Percentiles rank a stretch among this genome's conserved stretches.
These are phyloP conservation scores for Hericium erinaceus DNA, from an alignment of 768 basidiomycete species.

Conservation along the genomic window DNA sequence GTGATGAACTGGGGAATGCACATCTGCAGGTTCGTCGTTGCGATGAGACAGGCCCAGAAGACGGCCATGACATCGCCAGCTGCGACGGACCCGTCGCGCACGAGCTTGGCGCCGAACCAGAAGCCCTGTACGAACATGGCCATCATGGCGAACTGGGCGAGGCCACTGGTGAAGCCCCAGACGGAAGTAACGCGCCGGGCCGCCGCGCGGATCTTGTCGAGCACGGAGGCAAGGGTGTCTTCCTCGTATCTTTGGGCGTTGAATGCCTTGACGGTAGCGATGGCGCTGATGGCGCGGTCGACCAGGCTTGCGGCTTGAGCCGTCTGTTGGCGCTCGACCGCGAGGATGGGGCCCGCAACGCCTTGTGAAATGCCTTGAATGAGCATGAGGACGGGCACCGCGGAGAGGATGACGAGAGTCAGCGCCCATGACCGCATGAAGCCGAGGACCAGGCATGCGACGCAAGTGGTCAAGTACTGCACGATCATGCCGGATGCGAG, in stretches of 20 bases:
- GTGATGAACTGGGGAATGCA: constrained; percentile 74
- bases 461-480: constrained; percentile 71
- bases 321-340: constrained; percentile 54
- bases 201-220: constrained; percentile 34
- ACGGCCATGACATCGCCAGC: constrained; percentile 89
- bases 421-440: constrained; percentile 74
- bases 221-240: constrained; percentile 36
- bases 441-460: constrained; percentile 75
- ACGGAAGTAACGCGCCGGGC: constrained; percentile 50
- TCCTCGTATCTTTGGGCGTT: constrained; percentile 60
- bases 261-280: constrained; percentile 89
- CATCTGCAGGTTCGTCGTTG: constrained; percentile 80
- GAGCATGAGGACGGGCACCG: constrained; percentile 74
- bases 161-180: constrained; percentile 65
- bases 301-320: constrained; percentile 70
- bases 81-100: constrained; percentile 59
- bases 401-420: constrained; percentile 85
- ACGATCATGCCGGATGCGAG: constrained; percentile 69
- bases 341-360: constrained; percentile 57
- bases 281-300: constrained; percentile 66
- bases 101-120: constrained; percentile 89
- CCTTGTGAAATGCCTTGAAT: constrained; percentile 70
- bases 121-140: constrained; percentile 95
- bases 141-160: constrained; percentile 77
- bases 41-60: constrained; percentile 95